phyloP scores from a whole-genome alignment of 164 flowering plant species.

The Vitis labrusca region DNA sequence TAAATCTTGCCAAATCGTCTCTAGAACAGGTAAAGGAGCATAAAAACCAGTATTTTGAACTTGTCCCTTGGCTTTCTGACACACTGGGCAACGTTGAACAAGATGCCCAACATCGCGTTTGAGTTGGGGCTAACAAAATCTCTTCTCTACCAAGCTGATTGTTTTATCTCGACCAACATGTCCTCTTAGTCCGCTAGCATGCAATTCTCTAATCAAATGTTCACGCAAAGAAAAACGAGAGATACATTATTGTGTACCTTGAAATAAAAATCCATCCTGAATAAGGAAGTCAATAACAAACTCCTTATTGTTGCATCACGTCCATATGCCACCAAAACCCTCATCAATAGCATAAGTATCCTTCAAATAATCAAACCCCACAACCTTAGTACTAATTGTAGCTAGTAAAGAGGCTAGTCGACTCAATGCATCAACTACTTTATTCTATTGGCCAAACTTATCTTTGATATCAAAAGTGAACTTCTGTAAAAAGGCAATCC shows the following conservation, averaged over 20 bases:
- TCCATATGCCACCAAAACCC: neutral
- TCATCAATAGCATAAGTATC: neutral
- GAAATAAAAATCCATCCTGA: neutral
- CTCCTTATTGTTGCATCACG: neutral
- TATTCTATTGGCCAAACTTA: neutral
- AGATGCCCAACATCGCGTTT: neutral
- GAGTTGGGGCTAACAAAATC: neutral
- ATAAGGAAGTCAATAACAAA: neutral
- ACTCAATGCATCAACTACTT: slow-evolving; percentile 3
- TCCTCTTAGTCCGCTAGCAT: neutral
- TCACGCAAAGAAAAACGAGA: neutral
- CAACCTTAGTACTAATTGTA: neutral
- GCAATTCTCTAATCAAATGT: neutral
- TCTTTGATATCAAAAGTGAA: slow-evolving; percentile 3
- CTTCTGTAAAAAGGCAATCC: slow-evolving; percentile 5
- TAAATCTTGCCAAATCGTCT: neutral
- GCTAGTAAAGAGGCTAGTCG: neutral
- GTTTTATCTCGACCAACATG: slow-evolving; percentile 3
- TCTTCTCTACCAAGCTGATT: neutral
- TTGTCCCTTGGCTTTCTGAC: slow-evolving; percentile 1
- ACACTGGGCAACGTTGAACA: neutral
- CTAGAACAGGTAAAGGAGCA: neutral
- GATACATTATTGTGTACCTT: neutral
- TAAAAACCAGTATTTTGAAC: neutral
- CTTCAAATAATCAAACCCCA: neutral